Evolutionary conservation across 148 eudicot species (phyloP).

Genomic region (Vaccinium myrtillus): DNA sequence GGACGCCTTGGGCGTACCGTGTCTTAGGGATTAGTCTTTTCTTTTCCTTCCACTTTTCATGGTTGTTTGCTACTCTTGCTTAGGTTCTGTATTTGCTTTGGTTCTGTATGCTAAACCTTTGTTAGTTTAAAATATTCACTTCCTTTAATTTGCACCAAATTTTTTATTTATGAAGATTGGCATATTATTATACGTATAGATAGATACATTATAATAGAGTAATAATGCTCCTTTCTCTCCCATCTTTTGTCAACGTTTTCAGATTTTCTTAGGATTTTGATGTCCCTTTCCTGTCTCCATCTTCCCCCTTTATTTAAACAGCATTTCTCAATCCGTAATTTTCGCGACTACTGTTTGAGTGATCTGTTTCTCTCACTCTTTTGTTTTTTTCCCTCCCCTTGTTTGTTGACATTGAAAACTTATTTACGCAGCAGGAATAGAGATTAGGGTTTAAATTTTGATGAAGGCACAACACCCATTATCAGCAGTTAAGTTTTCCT

Average conservation of each 20-base stretch:
- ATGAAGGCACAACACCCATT: not conserved
- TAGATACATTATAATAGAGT: too few species aligned
- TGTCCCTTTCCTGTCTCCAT: slow-evolving; percentile 50
- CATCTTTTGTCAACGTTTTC: not conserved
- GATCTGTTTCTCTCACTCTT: not conserved
- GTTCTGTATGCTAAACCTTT: too few species aligned
- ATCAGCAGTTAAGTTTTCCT: slow-evolving; percentile 9
- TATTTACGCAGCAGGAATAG: not conserved
- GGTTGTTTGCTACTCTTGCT: too few species aligned
- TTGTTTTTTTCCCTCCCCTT: not conserved
- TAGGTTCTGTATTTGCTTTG: too few species aligned
- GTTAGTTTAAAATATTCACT: too few species aligned
- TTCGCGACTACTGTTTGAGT: not conserved
- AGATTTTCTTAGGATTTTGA: slow-evolving; percentile 49
- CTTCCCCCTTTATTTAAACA: slow-evolving; percentile 12
- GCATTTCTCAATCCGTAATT: not conserved
- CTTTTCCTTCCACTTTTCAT: too few species aligned
- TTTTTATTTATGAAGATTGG: too few species aligned
- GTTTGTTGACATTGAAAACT: not conserved
- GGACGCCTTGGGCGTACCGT: too few species aligned
- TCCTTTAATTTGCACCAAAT: too few species aligned
- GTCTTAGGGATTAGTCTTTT: too few species aligned
- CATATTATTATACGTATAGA: too few species aligned
- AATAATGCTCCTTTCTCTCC: too few species aligned
- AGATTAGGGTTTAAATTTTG: slow-evolving; percentile 15